Percentiles rank a stretch among this genome's conserved stretches.
These are phyloP conservation scores for Ceratobasidium sp. DNA, from an alignment of 1,284 basidiomycete genomes.

Conservation along the genomic window DNA sequence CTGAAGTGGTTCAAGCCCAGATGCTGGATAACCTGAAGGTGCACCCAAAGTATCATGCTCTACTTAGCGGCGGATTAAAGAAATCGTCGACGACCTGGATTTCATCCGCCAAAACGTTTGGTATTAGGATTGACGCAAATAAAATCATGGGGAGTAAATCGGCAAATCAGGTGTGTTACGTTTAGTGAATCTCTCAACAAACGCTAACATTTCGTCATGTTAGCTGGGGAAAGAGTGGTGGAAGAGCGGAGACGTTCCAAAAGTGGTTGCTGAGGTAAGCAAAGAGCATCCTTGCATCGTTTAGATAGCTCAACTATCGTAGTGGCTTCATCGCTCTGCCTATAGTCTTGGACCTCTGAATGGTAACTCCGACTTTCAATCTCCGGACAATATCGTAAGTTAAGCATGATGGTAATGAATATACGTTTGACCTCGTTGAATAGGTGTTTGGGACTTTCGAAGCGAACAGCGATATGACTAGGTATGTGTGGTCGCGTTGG, in stretches of 20 bases:
- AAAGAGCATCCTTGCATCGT: too few relatives aligned
- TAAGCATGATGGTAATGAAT: too few relatives aligned
- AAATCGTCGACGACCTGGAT: not conserved
- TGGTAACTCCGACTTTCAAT: not conserved
- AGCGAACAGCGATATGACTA: conserved; percentile 10
- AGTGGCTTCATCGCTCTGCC: not conserved
- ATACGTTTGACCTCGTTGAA: not conserved
- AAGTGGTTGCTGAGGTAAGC: not conserved
- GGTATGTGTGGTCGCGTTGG: not conserved
- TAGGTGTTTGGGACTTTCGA: conserved; percentile 11
- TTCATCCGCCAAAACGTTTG: conserved; percentile 1
- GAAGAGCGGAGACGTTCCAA: not conserved
- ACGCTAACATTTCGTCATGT: not conserved
- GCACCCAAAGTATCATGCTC: not conserved
- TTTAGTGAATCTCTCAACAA: not conserved
- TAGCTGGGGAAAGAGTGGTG: conserved; percentile 5
- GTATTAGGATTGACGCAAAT: not conserved
- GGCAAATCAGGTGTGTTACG: not conserved
- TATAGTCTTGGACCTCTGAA: not conserved
- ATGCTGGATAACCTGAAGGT: not conserved
- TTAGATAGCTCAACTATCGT: too few relatives aligned
- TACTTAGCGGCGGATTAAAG: not conserved
- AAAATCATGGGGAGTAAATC: conserved; percentile 13
- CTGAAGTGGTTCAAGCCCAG: not conserved
- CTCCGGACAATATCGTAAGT: conserved; percentile 1